Percentiles rank a stretch among this genome's conserved stretches.
These are phyloP conservation scores for Metrosideros polymorpha DNA, from an alignment of 441 rosid genomes.

Conservation along the genomic window DNA sequence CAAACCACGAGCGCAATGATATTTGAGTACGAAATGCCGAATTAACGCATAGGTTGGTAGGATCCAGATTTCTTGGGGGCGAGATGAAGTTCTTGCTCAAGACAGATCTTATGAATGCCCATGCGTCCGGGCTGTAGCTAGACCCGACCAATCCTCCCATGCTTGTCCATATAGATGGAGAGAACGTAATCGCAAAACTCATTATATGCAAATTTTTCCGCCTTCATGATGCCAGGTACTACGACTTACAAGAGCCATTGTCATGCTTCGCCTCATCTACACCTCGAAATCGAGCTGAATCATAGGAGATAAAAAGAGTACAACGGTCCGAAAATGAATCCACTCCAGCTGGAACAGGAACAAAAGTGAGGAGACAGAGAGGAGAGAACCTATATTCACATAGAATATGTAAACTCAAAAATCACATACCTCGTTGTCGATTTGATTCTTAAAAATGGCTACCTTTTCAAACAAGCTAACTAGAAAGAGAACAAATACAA, in stretches of 20 bases:
- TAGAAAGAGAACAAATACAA: slow-evolving; percentile 8
- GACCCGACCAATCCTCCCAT: no score
- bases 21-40: neutral
- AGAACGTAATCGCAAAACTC: neutral
- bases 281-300: neutral
- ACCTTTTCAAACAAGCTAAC: neutral
- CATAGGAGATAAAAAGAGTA: neutral
- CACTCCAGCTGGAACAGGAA: neutral
- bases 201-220: neutral
- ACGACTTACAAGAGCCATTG: neutral
- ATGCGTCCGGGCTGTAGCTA: neutral
- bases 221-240: neutral
- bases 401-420: neutral
- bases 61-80: neutral
- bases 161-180: neutral
- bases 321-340: neutral
- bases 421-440: neutral
- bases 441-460: slow-evolving; percentile 6
- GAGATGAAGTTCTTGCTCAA: neutral
- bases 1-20: neutral
- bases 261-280: neutral
- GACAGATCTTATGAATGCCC: neutral
- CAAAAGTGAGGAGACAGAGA: neutral
- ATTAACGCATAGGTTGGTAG: neutral
- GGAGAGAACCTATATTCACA: neutral